Evolutionary conservation across 164 flowering plant species (phyloP).

Genomic region (Kingdonia uniflora): DNA sequence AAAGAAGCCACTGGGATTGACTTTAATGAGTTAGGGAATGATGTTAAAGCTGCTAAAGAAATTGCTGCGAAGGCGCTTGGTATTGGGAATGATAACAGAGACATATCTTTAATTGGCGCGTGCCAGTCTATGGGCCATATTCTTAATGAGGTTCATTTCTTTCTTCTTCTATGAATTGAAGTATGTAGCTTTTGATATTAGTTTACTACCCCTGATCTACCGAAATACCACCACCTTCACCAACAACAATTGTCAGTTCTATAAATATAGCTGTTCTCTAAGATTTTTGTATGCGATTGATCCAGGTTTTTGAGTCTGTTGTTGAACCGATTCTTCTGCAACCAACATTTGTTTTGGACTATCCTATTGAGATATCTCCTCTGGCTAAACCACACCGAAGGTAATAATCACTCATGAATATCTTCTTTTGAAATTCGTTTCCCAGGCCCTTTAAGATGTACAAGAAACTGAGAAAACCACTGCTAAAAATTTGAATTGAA

Average conservation of each 20-base stretch:
- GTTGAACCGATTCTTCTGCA: slow-evolving; percentile 84
- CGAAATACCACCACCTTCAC: too few species aligned
- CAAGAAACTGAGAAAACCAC: too few species aligned
- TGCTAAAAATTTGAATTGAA: too few species aligned
- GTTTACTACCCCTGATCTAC: too few species aligned
- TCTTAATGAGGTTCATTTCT: slow-evolving; percentile 65
- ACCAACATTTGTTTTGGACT: slow-evolving; percentile 95
- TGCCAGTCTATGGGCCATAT: slow-evolving; percentile 79
- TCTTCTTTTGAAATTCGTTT: not conserved
- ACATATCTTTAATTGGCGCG: slow-evolving; percentile 37
- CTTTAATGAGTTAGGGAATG: slow-evolving; percentile 50
- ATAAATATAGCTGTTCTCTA: too few species aligned
- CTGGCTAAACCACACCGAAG: slow-evolving; percentile 92
- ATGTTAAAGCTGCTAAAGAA: slow-evolving; percentile 63
- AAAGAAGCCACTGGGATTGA: slow-evolving; percentile 80
- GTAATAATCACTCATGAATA: slow-evolving; percentile 26
- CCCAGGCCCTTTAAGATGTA: too few species aligned
- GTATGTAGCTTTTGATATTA: too few species aligned
- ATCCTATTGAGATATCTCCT: slow-evolving; percentile 94
- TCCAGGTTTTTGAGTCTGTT: slow-evolving; percentile 77
- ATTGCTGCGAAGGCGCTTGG: slow-evolving; percentile 32
- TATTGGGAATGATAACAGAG: slow-evolving; percentile 28
- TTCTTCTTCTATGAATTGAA: not conserved
- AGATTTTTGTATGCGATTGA: slow-evolving; percentile 3
- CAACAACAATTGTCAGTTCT: too few species aligned